A percentile compares a stretch with the other conserved stretches of the same genome.
These are phyloP conservation scores for Brassica hybrid DNA, from an alignment of 441 rosid species.

Conservation along the genomic window DNA sequence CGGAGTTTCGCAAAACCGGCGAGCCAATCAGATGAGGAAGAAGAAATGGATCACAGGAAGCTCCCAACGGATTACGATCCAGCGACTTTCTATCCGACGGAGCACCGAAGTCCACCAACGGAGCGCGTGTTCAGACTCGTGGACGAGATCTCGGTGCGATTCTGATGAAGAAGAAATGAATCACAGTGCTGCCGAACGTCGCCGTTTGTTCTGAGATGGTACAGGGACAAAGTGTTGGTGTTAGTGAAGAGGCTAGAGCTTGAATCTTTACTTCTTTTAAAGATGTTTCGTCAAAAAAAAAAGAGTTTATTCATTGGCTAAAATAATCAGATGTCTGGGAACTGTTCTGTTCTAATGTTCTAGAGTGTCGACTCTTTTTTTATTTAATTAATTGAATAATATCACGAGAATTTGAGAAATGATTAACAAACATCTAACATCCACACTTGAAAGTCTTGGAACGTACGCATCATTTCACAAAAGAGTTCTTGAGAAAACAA, in stretches of 20 bases:
- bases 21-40: conserved; percentile 53
- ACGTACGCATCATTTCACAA: not conserved
- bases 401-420: not conserved
- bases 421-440: not conserved
- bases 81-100: conserved; percentile 79
- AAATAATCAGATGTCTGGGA: not conserved
- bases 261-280: not conserved
- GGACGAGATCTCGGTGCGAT: conserved; percentile 60
- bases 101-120: conserved; percentile 79
- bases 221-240: conserved; percentile 27
- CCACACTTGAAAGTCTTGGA: not conserved
- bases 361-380: not conserved
- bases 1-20: conserved; percentile 60
- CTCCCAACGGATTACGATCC: conserved; percentile 93
- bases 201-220: conserved; percentile 55
- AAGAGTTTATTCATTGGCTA: not conserved
- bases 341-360: not conserved
- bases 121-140: conserved; percentile 70
- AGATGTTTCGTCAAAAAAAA: not conserved
- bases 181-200: conserved; percentile 54
- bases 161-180: conserved; percentile 59
- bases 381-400: not conserved
- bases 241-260: conserved; percentile 56
- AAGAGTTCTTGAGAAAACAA: not conserved
- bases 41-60: conserved; percentile 80